A percentile compares a stretch with the other conserved stretches of the same genome.
Evolutionary conservation across 768 basidiomycete species (phyloP).

Genomic region (Pleurotus ostreatus): DNA sequence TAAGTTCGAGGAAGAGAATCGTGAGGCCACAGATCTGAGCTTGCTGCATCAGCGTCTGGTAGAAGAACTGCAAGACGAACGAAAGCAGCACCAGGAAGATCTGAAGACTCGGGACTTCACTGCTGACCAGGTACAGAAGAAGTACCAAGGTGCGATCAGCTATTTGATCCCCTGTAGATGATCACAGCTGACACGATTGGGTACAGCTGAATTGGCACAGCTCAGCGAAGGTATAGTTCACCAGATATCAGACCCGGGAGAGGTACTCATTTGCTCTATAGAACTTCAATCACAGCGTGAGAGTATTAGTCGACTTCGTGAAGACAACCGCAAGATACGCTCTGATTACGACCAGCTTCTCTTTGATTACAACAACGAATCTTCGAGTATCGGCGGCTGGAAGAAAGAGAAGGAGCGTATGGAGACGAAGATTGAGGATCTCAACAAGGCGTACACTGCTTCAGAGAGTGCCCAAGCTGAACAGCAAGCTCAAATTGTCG

Average conservation of each 20-base stretch:
- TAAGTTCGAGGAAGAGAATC: slow-evolving; percentile 65
- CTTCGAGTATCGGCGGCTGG: slow-evolving; percentile 76
- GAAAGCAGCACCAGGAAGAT: slow-evolving; percentile 76
- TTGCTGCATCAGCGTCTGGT: slow-evolving; percentile 63
- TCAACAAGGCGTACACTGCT: slow-evolving; percentile 72
- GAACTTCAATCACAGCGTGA: slow-evolving; percentile 80
- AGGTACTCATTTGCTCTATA: slow-evolving; percentile 17
- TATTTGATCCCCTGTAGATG: not conserved
- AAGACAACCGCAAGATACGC: slow-evolving; percentile 75
- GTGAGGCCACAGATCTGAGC: slow-evolving; percentile 61
- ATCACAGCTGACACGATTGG: not conserved
- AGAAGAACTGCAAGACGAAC: slow-evolving; percentile 75
- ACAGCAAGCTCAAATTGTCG: slow-evolving; percentile 81
- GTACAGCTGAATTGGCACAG: slow-evolving; percentile 68
- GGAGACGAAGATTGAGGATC: slow-evolving; percentile 75
- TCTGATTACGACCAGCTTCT: slow-evolving; percentile 77
- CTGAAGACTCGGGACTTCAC: slow-evolving; percentile 77
- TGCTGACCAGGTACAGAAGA: slow-evolving; percentile 78
- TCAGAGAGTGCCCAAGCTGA: slow-evolving; percentile 70
- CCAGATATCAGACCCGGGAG: not conserved
- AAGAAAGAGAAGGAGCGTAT: slow-evolving; percentile 85
- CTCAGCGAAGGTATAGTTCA: slow-evolving; percentile 63
- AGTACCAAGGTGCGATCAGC: slow-evolving; percentile 66
- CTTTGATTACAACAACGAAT: slow-evolving; percentile 70
- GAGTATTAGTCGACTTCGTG: slow-evolving; percentile 67